Evolutionary conservation across 768 basidiomycete genomes (phyloP).

Genomic region (Psilocybe subaeruginosa): DNA sequence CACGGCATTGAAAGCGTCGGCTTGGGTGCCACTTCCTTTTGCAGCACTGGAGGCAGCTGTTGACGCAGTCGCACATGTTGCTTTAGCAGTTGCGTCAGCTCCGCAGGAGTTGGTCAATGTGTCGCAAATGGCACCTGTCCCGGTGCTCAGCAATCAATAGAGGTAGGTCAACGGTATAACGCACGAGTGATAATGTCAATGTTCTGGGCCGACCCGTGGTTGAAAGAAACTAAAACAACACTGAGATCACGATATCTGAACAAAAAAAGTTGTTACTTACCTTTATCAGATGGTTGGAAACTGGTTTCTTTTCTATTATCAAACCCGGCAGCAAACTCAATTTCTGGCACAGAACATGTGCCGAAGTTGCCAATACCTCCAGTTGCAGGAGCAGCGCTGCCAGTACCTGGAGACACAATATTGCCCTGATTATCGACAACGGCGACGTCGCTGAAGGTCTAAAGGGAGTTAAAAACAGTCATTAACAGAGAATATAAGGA

Average conservation of each 20-base stretch:
- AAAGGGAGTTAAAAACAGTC: background rate
- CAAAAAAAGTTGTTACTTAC: constrained; percentile 26
- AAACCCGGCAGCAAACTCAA: constrained; percentile 58
- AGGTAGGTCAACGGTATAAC: constrained; percentile 14
- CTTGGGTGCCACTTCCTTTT: constrained; percentile 52
- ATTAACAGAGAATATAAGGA: constrained; percentile 10
- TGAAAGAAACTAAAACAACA: constrained; percentile 40
- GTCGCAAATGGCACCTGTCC: constrained; percentile 54
- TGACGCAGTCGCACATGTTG: constrained; percentile 44
- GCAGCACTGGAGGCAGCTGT: constrained; percentile 44
- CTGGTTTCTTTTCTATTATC: constrained; percentile 56
- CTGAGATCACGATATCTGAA: background rate
- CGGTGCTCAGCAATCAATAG: background rate
- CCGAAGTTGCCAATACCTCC: constrained; percentile 48
- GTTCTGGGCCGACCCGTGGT: constrained; percentile 63
- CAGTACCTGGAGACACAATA: constrained; percentile 27
- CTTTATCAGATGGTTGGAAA: constrained; percentile 53
- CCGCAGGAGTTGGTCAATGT: constrained; percentile 54
- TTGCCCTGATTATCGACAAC: constrained; percentile 40
- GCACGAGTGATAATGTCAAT: constrained; percentile 58
- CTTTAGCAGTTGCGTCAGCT: constrained; percentile 55
- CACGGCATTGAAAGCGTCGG: constrained; percentile 63
- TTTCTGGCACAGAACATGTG: constrained; percentile 53
- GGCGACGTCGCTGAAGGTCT: constrained; percentile 42
- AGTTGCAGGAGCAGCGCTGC: constrained; percentile 17